Evolutionary conservation across 2,329 filamentous ascomycete species (phyloP).

Genomic region (Didymellaceae sp.): DNA sequence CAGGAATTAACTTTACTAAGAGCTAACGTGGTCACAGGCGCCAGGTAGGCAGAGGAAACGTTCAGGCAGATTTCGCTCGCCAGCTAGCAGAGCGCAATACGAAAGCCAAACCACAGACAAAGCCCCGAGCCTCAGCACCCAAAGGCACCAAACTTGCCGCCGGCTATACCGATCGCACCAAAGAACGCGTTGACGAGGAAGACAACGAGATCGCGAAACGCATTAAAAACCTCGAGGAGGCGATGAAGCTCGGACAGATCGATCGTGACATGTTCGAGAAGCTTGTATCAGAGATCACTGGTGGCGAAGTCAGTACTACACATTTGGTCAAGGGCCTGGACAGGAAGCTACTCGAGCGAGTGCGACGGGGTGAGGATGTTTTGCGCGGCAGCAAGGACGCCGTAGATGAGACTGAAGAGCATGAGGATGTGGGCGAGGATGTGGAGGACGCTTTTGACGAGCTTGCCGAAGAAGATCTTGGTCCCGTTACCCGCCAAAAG

Average conservation of each 20-base stretch:
- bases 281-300: slow-evolving; percentile 76
- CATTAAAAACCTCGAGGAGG: slow-evolving; percentile 80
- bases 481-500: slow-evolving; percentile 67
- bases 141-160: slow-evolving; percentile 80
- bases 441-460: slow-evolving; percentile 58
- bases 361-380: slow-evolving; percentile 69
- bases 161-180: slow-evolving; percentile 85
- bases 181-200: slow-evolving; percentile 62
- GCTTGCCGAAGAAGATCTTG: slow-evolving; percentile 71
- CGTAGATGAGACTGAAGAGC: slow-evolving; percentile 31
- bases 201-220: slow-evolving; percentile 66
- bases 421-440: slow-evolving; percentile 38
- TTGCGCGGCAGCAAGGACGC: slow-evolving; percentile 45
- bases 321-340: slow-evolving; percentile 94
- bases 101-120: slow-evolving; percentile 66
- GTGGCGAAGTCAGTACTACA: slow-evolving; percentile 79
- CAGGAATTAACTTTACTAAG: neutral
- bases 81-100: slow-evolving; percentile 79
- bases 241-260: slow-evolving; percentile 83
- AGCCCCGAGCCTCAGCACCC: slow-evolving; percentile 78
- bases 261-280: slow-evolving; percentile 79
- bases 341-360: slow-evolving; percentile 75
- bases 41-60: slow-evolving; percentile 61
- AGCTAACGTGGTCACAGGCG: slow-evolving; percentile 58
- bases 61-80: slow-evolving; percentile 75